Base-by-base conservation (phyloP, 805 yeast species). In the Nakazawaea laoshanensis region DNA sequence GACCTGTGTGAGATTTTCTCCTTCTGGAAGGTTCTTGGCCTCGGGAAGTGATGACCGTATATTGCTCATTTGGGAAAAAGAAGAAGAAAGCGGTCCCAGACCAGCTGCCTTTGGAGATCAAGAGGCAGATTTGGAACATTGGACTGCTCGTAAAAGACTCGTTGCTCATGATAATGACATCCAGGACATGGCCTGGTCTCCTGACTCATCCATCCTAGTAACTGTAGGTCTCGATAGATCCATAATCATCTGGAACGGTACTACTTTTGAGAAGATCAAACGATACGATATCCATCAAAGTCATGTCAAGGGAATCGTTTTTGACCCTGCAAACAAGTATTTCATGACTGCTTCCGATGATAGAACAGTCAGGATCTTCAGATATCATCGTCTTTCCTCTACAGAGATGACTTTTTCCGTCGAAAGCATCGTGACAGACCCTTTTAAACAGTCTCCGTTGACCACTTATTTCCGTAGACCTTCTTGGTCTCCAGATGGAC, bases 151-250 rank as follows among this genome's bases (percentile, higher is more conserved):
- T 13, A 85, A 85, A 47, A 70, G 97, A 47, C 67, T 87, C 11
- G 96, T 86, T 13, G 98, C 96, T 1, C 99, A 92, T 55, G 97
- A 92, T 42, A 92, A 89, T 50, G 99, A 92, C 60, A 84, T 92
- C 32, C 98, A 92, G 53, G 98, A 92, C 55, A 78, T 92, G 44
- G 94, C 96, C 27, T 92, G 98, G 97, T 83, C 95, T 2, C 96
- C 97, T 0, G 97, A 89, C 50, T 82, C 94, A 4, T 73, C 85
- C 23, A 73, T 92, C 16, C 61, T 92, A 29, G 96, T 92, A 12
- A 82, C 95, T 1, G 98, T 89, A 8, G 98, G 98, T 0, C 64
- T 92, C 37, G 99, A 92, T 56, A 67, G 96, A 49, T 81, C 92
- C 27, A 84, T 92, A 34, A 83, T 89, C 29, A 77, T 92, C 9